phyloP scores from a whole-genome alignment of 345 rosid species.

The Fremontodendron californicum region DNA sequence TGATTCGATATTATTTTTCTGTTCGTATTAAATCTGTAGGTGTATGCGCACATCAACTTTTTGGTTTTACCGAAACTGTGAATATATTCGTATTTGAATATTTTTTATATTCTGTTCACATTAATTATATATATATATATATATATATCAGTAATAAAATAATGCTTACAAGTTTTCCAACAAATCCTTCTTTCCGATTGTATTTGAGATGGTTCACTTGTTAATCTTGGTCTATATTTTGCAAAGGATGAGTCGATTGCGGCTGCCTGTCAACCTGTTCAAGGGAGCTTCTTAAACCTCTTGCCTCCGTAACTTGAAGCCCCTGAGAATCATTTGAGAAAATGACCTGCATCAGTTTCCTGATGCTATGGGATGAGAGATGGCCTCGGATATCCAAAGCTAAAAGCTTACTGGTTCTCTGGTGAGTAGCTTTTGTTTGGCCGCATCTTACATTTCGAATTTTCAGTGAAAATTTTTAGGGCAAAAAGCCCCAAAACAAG shows the following conservation, averaged over 20 bases:
- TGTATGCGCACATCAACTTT: too few relatives aligned
- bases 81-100: too few relatives aligned
- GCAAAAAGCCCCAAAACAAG: conserved; percentile 21
- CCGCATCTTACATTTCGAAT: conserved; percentile 11
- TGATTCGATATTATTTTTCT: too few relatives aligned
- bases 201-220: neutral
- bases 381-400: neutral
- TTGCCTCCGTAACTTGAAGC: conserved; percentile 63
- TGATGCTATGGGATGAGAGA: conserved; percentile 5
- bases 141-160: too few relatives aligned
- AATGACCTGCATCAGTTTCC: conserved; percentile 5
- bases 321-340: conserved; percentile 48
- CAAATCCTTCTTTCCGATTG: too few relatives aligned
- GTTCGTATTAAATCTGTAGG: too few relatives aligned
- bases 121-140: too few relatives aligned
- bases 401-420: conserved; percentile 13
- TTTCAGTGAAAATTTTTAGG: conserved; percentile 20
- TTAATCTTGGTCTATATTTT: conserved; percentile 8
- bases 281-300: conserved; percentile 78
- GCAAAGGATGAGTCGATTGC: conserved; percentile 74
- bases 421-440: conserved; percentile 24
- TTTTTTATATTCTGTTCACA: too few relatives aligned
- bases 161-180: too few relatives aligned
- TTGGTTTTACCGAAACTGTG: too few relatives aligned
- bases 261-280: conserved; percentile 42